Conservation (phyloP, 495 filamentous ascomycete genomes). For the Aspergillus avenaceus region DNA sequence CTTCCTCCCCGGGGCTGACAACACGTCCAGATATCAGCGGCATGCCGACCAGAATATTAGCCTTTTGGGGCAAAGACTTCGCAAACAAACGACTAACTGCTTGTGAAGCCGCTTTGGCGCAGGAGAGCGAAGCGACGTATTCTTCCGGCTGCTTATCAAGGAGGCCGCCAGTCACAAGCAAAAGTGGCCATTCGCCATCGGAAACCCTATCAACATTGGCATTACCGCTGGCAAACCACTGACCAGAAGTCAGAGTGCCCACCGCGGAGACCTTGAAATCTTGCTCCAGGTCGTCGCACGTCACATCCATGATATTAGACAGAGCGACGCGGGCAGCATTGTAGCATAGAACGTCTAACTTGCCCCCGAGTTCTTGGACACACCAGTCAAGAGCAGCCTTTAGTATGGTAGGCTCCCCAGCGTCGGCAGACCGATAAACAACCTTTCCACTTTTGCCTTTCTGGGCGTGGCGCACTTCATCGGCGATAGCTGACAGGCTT, state of each 20-base stretch:
- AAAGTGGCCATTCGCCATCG: constrained; percentile 10
- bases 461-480: background rate
- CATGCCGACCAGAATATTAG: constrained; percentile 8
- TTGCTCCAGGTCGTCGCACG: constrained; percentile 3
- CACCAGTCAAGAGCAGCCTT: constrained; percentile 11
- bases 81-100: constrained; percentile 6
- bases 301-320: background rate
- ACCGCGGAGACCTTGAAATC: constrained; percentile 15
- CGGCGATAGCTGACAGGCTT: constrained; percentile 4
- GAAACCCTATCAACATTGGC: constrained; percentile 3
- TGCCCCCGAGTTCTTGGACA: constrained; percentile 2
- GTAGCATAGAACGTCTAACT: constrained; percentile 13
- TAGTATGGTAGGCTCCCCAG: constrained; percentile 3
- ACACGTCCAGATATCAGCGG: background rate
- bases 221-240: constrained; percentile 13
- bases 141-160: background rate
- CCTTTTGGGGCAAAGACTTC: constrained; percentile 1
- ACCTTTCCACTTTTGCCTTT: background rate
- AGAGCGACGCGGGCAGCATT: constrained; percentile 10
- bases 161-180: constrained; percentile 10
- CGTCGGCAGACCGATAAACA: constrained; percentile 1
- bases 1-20: background rate
- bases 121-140: background rate
- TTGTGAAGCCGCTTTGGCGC: constrained; percentile 7
- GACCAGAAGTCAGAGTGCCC: constrained; percentile 12